phyloP scores from a whole-genome alignment of 2,329 filamentous ascomycete genomes.

The Colletotrichum chrysophilum region DNA sequence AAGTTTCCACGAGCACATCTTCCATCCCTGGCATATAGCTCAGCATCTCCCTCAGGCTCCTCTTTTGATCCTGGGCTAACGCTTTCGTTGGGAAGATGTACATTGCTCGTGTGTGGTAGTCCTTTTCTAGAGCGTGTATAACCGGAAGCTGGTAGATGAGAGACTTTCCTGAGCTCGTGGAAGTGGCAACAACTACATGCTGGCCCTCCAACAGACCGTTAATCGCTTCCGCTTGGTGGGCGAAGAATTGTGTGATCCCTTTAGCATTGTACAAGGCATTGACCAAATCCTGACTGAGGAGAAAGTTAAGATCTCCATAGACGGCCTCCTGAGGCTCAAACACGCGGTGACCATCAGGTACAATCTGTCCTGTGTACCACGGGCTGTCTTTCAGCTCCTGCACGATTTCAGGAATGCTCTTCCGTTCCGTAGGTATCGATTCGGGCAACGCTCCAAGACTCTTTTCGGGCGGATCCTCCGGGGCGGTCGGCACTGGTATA shows the following conservation, averaged over 20 bases:
- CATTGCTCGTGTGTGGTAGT: slow-evolving; percentile 81
- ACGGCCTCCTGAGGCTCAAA: slow-evolving; percentile 85
- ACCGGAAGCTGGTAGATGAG: slow-evolving; percentile 98
- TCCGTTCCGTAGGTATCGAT: slow-evolving; percentile 80
- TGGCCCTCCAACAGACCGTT: slow-evolving; percentile 83
- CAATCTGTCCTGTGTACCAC: slow-evolving; percentile 93
- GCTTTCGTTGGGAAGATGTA: slow-evolving; percentile 99
- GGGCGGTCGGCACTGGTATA: slow-evolving; percentile 65
- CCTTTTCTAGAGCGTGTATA: slow-evolving; percentile 81
- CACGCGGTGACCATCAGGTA: slow-evolving; percentile 89
- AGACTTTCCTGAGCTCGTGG: slow-evolving; percentile 95
- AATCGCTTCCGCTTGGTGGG: slow-evolving; percentile 92
- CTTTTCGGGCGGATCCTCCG: slow-evolving; percentile 34
- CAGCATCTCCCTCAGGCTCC: slow-evolving; percentile 86
- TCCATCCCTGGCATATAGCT: slow-evolving; percentile 80
- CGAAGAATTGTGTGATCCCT: slow-evolving; percentile 84
- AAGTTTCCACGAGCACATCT: slow-evolving; percentile 84
- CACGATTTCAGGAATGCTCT: slow-evolving; percentile 83
- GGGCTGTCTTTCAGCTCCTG: slow-evolving; percentile 79
- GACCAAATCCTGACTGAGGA: slow-evolving; percentile 89
- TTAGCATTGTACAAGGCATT: slow-evolving; percentile 94
- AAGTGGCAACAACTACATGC: slow-evolving; percentile 92
- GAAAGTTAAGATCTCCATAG: slow-evolving; percentile 83
- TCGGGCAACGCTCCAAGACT: slow-evolving; percentile 61
- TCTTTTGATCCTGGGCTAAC: slow-evolving; percentile 89